Conservation (phyloP, 176 grass and related monocot genomes). For the Microstegium vimineum region DNA sequence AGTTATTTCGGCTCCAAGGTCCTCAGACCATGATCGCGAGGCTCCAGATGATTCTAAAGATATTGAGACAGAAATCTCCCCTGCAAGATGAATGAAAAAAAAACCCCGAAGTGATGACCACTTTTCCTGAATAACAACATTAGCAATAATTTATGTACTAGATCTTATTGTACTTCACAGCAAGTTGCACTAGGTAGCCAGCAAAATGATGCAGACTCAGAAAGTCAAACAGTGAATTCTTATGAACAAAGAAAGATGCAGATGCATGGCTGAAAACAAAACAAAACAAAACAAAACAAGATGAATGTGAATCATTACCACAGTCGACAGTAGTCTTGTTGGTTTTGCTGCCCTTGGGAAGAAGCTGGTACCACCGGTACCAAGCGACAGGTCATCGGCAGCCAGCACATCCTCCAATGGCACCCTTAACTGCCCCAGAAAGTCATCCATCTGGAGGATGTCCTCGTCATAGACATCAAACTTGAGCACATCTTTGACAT, state of each 20-base stretch:
- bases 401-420: conserved; percentile 56
- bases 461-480: conserved; percentile 74
- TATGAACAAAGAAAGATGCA: conserved; percentile 14
- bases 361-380: conserved; percentile 70
- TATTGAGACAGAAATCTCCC: conserved; percentile 72
- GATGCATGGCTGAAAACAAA: not conserved
- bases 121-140: conserved; percentile 3
- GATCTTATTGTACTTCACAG: no score
- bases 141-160: not conserved
- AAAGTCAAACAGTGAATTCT: conserved; percentile 19
- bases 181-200: not conserved
- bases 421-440: conserved; percentile 72
- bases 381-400: conserved; percentile 49
- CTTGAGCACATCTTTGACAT: conserved; percentile 64
- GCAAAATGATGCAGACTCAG: conserved; percentile 22
- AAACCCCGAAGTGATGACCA: conserved; percentile 8
- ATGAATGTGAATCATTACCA: conserved; percentile 44
- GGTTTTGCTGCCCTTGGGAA: conserved; percentile 69
- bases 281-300: not conserved
- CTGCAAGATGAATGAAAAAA: conserved; percentile 47
- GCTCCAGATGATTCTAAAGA: conserved; percentile 48
- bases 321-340: conserved; percentile 61
- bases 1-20: conserved; percentile 27
- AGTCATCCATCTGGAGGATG: conserved; percentile 63
- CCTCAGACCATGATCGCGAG: conserved; percentile 36